Evolutionary conservation across 371 early-diverging fungal genomes (phyloP).

Genomic region (Rhizopus sp.): DNA sequence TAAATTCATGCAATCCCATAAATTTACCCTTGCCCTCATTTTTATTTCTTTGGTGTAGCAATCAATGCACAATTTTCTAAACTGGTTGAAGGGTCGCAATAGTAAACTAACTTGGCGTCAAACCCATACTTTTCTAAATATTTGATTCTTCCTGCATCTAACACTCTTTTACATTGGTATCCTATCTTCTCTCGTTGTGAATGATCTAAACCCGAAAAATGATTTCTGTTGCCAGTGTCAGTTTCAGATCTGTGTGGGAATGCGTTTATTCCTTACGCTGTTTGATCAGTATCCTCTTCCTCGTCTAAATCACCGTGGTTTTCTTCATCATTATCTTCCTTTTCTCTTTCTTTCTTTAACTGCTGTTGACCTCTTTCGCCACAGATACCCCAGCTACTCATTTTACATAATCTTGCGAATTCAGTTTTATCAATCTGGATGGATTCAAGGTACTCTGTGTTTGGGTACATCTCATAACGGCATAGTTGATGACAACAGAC

Average conservation of each 20-base stretch:
- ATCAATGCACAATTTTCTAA: slow-evolving; percentile 77
- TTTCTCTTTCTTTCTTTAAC: slow-evolving; percentile 9
- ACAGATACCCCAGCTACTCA: slow-evolving; percentile 79
- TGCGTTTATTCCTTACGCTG: slow-evolving; percentile 35
- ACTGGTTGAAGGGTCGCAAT: slow-evolving; percentile 62
- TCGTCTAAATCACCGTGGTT: slow-evolving; percentile 49
- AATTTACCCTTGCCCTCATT: too few species aligned
- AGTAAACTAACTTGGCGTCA: slow-evolving; percentile 65
- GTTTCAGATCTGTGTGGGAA: not conserved
- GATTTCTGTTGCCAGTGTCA: slow-evolving; percentile 19
- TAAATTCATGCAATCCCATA: too few species aligned
- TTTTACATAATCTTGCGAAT: slow-evolving; percentile 62
- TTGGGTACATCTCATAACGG: slow-evolving; percentile 75
- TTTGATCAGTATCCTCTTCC: slow-evolving; percentile 49
- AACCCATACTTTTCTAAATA: slow-evolving; percentile 59
- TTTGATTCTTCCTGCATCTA: slow-evolving; percentile 69
- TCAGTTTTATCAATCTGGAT: slow-evolving; percentile 51
- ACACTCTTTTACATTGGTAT: slow-evolving; percentile 71
- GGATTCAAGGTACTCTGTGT: slow-evolving; percentile 61
- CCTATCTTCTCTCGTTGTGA: slow-evolving; percentile 69
- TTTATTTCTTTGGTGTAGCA: slow-evolving; percentile 33
- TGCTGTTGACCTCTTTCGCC: slow-evolving; percentile 21
- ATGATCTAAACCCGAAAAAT: slow-evolving; percentile 64
- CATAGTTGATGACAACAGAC: slow-evolving; percentile 92
- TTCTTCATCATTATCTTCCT: slow-evolving; percentile 31